phyloP scores from a whole-genome alignment of 2,329 filamentous ascomycete species.

The Knoxdaviesia proteae region DNA sequence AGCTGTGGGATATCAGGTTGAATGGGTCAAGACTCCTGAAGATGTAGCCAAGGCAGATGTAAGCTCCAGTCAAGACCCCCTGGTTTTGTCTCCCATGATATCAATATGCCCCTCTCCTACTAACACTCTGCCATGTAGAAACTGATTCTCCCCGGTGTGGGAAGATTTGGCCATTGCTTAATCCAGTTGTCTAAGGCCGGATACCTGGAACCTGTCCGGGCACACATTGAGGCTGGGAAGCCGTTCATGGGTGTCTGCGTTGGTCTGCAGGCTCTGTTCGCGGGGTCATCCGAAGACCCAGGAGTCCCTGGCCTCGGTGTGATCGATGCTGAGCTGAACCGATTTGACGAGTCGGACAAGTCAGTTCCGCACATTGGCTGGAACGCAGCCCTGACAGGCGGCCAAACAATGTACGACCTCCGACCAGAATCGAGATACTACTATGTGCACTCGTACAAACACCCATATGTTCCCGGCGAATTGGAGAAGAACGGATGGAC shows the following conservation, averaged over 20 bases:
- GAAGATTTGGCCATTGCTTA: constrained; percentile 93
- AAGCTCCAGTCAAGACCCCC: constrained; percentile 10
- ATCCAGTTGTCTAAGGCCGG: constrained; percentile 63
- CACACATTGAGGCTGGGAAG: constrained; percentile 77
- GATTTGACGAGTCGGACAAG: constrained; percentile 60
- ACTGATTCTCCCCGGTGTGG: constrained; percentile 88
- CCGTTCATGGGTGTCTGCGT: constrained; percentile 98
- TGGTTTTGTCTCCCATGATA: neutral
- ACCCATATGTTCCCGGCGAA: constrained; percentile 49
- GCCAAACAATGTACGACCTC: constrained; percentile 50
- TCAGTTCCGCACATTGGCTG: constrained; percentile 98
- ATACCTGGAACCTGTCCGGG: constrained; percentile 62
- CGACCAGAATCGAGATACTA: constrained; percentile 82
- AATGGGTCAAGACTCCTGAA: constrained; percentile 73
- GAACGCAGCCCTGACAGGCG: constrained; percentile 63
- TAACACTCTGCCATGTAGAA: constrained; percentile 30
- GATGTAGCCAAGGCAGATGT: constrained; percentile 77
- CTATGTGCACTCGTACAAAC: constrained; percentile 91
- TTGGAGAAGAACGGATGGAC: constrained; percentile 72
- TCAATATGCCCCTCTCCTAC: constrained; percentile 1
- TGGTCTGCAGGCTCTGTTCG: constrained; percentile 75
- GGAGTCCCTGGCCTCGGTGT: constrained; percentile 53
- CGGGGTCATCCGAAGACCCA: constrained; percentile 62
- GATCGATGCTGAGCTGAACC: constrained; percentile 48
- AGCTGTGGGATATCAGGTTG: constrained; percentile 77